These are phyloP conservation scores for Hypoxylon intermedium DNA, from an alignment of 495 filamentous ascomycete genomes.

Conservation along the genomic window DNA sequence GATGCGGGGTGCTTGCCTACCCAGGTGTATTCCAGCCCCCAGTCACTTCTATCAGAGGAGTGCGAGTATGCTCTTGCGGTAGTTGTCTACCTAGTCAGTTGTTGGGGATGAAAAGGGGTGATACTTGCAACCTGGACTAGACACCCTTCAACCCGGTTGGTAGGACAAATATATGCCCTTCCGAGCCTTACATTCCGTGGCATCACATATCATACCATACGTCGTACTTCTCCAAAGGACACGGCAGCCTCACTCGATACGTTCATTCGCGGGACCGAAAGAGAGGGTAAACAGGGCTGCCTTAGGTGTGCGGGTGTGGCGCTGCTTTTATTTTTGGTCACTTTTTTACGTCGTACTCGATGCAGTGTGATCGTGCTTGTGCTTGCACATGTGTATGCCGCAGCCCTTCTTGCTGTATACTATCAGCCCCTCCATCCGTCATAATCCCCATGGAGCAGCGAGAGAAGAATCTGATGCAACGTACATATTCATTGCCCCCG, in stretches of 20 bases:
- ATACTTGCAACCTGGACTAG: neutral
- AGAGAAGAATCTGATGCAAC: no score
- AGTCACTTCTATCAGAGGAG: neutral
- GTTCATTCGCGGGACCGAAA: neutral
- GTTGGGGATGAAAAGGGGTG: neutral
- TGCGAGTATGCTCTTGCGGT: neutral
- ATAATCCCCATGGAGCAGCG: no score
- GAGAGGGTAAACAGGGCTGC: neutral
- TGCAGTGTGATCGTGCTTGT: slow-evolving; percentile 19
- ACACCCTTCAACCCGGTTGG: neutral
- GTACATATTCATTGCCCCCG: no score
- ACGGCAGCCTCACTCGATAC: neutral
- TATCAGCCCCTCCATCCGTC: no score
- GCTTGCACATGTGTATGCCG: slow-evolving; percentile 12
- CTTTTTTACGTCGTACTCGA: slow-evolving; percentile 7
- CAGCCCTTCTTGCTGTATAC: slow-evolving; percentile 10
- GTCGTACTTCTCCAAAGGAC: neutral
- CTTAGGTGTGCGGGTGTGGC: slow-evolving; percentile 15
- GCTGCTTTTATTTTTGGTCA: slow-evolving; percentile 13
- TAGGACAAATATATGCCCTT: neutral
- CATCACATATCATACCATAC: neutral
- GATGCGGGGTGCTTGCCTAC: neutral
- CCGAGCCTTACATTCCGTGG: no score
- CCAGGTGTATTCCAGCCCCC: neutral
- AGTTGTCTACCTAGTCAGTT: neutral